Base-by-base conservation (phyloP, 1,284 basidiomycete genomes). In the Fomitopsis palustris region DNA sequence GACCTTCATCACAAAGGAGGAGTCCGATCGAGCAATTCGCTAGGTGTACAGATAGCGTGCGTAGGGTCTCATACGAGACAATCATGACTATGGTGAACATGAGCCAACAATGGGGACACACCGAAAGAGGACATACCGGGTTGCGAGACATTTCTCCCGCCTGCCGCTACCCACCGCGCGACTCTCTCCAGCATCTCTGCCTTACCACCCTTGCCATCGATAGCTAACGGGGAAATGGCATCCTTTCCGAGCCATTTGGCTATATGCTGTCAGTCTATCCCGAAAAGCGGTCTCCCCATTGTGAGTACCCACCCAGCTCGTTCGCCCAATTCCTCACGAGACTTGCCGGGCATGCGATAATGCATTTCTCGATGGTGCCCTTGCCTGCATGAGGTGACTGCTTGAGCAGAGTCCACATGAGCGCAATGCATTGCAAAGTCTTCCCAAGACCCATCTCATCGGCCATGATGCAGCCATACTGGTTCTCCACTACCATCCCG, bases 301-400 rank as follows among this genome's bases (percentile, higher is more conserved):
- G 9, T 56, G 51, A n/a, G 6, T 25, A 75, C 84, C 58, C 63
- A 88, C 94, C 85, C 21, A 99, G 80, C 76, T 99, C 96, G 71
- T 99, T 98, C 0, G 95, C 96, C 96, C 96, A 99, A 70, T 99
- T 99, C 70, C 92, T 92, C 27, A 99, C 96, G 57, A 99, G 78
- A 77, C 93, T 97, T 3, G 95, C 95, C 0, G 97, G 97, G 72
- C 97, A 99, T 0, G 90, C 96, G 64, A 99, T 98, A 72, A 99
- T 96, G 60, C 92, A 96, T 74, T 99, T 99, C 70, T 99, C 96
- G 66, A 98, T 96, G 0, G 93, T 90, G 0, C 88, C 81, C 72
- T 91, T 97, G 27, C 90, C 85, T 0, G 95, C 80, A 52, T 87
- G 84, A 0, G 97, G 95, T 0, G 96, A 98, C 70, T 99, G 97